Percentiles rank a stretch among this genome's conserved stretches.
These are phyloP conservation scores for Capsicum rhomboideum DNA, from an alignment of 257 asterid species.

Conservation along the genomic window DNA sequence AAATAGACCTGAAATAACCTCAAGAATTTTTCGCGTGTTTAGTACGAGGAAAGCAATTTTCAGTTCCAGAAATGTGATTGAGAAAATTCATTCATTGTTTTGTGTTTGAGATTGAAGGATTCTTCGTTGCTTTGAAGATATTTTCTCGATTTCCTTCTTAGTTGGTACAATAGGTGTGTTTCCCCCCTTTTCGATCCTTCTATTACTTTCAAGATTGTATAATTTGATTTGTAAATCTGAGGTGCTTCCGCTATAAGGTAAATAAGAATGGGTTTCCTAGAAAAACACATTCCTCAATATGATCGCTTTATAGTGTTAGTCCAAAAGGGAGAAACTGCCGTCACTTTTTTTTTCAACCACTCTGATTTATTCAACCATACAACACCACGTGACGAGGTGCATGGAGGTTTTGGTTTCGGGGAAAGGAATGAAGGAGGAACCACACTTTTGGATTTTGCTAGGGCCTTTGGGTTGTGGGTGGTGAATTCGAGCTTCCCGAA, in stretches of 20 bases:
- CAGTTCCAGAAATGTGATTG: slow-evolving; percentile 22
- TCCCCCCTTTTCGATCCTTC: background rate
- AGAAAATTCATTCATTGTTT: background rate
- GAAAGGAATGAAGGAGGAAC: no score
- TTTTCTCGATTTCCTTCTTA: slow-evolving; percentile 33
- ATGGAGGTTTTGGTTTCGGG: no score
- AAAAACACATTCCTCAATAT: background rate
- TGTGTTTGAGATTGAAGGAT: slow-evolving; percentile 1
- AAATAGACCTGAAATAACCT: background rate
- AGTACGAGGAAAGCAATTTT: background rate
- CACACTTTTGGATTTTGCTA: no score
- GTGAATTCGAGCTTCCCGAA: no score
- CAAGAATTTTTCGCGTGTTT: background rate
- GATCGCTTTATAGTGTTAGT: background rate
- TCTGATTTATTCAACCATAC: background rate
- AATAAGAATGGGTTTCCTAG: background rate
- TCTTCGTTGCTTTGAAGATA: slow-evolving; percentile 12
- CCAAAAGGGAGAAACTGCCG: background rate
- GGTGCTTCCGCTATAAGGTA: background rate
- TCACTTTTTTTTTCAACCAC: background rate
- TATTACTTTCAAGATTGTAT: background rate
- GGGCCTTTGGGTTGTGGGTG: no score
- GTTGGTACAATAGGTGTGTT: background rate
- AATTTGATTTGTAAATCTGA: background rate
- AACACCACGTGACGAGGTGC: background rate